Percentiles rank a stretch among this genome's conserved stretches.
phyloP scores from a whole-genome alignment of 495 filamentous ascomycete genomes.

The Penicillium paradoxum region DNA sequence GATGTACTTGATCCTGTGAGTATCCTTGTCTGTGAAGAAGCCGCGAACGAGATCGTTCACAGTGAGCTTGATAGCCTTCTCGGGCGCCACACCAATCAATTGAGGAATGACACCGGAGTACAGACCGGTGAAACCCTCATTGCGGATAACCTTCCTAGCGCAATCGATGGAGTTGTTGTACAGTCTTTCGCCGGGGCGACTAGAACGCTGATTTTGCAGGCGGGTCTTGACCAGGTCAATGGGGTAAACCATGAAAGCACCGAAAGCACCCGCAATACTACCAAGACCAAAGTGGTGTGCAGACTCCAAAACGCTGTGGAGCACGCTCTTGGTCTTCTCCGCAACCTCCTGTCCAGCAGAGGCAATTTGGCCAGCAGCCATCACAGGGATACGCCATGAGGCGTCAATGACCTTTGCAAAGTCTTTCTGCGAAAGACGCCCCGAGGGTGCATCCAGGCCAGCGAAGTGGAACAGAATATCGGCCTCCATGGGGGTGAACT shows the following conservation, averaged over 20 bases:
- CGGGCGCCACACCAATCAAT: constrained; percentile 92
- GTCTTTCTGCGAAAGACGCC: constrained; percentile 72
- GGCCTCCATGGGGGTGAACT: constrained; percentile 97
- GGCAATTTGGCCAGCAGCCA: constrained; percentile 33
- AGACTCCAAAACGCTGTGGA: constrained; percentile 67
- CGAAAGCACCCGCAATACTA: constrained; percentile 88
- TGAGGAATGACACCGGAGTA: constrained; percentile 95
- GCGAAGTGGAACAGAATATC: constrained; percentile 99
- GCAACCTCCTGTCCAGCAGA: constrained; percentile 38
- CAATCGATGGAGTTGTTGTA: constrained; percentile 98
- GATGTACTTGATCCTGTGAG: constrained; percentile 63
- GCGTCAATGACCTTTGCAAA: constrained; percentile 94
- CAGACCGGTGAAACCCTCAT: constrained; percentile 83
- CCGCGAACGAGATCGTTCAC: constrained; percentile 90
- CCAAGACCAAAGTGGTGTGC: constrained; percentile 86
- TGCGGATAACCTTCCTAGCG: constrained; percentile 81
- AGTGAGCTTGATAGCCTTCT: constrained; percentile 98
- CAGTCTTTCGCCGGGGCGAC: constrained; percentile 73
- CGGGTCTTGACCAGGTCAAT: constrained; percentile 98
- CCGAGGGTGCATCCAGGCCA: constrained; percentile 81
- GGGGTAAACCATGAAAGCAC: constrained; percentile 98
- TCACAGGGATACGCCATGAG: constrained; percentile 69
- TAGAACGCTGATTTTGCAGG: constrained; percentile 92
- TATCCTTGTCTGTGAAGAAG: constrained; percentile 69
- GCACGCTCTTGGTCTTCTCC: constrained; percentile 48